Evolutionary conservation across 805 yeast species (phyloP).

Genomic region (Isabelozyma heimii): DNA sequence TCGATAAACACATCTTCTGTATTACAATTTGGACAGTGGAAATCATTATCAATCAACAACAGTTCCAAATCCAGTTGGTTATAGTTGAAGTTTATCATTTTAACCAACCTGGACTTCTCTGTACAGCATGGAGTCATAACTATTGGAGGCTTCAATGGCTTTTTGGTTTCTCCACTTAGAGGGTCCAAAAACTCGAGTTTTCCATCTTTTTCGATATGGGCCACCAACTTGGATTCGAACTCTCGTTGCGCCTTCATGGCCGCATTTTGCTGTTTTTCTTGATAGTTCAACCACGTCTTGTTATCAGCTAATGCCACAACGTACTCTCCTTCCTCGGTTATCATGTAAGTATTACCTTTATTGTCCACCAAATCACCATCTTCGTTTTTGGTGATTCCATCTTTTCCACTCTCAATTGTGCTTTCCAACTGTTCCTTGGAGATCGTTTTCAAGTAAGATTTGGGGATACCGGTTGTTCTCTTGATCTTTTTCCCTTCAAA

Average conservation of each 20-base stretch:
- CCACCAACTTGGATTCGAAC: conserved; percentile 43
- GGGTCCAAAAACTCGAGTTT: conserved; percentile 63
- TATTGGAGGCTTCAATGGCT: conserved; percentile 61
- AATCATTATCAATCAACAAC: conserved; percentile 73
- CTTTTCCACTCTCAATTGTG: conserved; percentile 42
- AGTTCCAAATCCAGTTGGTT: conserved; percentile 37
- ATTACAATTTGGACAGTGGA: conserved; percentile 86
- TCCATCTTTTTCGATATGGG: conserved; percentile 26
- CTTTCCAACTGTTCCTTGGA: conserved; percentile 52
- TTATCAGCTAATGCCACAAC: conserved; percentile 95
- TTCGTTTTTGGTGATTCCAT: conserved; percentile 34
- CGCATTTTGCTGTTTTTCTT: conserved; percentile 59
- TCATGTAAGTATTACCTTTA: conserved; percentile 64
- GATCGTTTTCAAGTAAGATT: conserved; percentile 81
- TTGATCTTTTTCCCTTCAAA: conserved; percentile 91
- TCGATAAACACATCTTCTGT: conserved; percentile 75
- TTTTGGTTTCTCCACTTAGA: conserved; percentile 36
- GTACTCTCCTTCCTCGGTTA: conserved; percentile 92
- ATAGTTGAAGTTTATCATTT: conserved; percentile 42
- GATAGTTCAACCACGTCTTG: conserved; percentile 85
- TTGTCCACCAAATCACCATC: conserved; percentile 43
- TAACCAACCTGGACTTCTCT: conserved; percentile 52
- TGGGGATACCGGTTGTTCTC: conserved; percentile 97
- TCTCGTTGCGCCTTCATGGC: conserved; percentile 48
- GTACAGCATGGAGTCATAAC: conserved; percentile 83